Evolutionary conservation across 192 early-diverging fungal genomes (phyloP), one percentile per base, ranked within the genome.

Genomic region (Mortierella claussenii): DNA sequence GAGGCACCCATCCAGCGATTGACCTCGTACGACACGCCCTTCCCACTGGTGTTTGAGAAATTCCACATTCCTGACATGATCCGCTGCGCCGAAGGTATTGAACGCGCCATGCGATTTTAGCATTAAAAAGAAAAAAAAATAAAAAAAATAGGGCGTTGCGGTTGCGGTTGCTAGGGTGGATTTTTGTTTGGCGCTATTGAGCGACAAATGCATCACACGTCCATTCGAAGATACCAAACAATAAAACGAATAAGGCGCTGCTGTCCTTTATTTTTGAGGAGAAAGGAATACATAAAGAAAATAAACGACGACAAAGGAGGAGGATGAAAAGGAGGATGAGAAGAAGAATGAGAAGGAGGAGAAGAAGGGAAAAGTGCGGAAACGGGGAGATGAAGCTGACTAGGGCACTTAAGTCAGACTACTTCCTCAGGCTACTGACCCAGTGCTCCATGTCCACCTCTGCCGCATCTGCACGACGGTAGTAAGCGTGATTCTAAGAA

Each of bases 41-140:
- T 97, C 82, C 96, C 97, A 7, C 75, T 98, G 32, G 87, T 92
- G 7, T 97, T 89, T 86, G 97, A 98, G 68, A 91, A 92, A 74
- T 92, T 98, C 74, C 97, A 97, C 75, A 86, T 97, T 55, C 97
- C 97, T 4, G 89, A 89, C 51, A 88, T 90, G 55, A 88, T 93
- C 46, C 84, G 95, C n/a, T 90, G 90, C 60, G 89, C 84, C 56
- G 96, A 98, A 69, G 95, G 91, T 26, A 96, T 98, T 69, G 92
- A 93, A 65, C 88, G 87, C 24, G 85, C 87, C 8, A 78, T 95
- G 56, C 81, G 87, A 26, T 98, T 89, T 69, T 94, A 85, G n/a
- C n/a, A n/a, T n/a, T n/a, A n/a, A n/a, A n/a, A n/a, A n/a, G n/a
- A n/a, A n/a, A n/a, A n/a, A n/a, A n/a, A n/a, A n/a, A n/a, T n/a